A percentile compares a stretch with the other conserved stretches of the same genome.
Evolutionary conservation across 768 basidiomycete species (phyloP).

Genomic region (Lentinus tigrinus): DNA sequence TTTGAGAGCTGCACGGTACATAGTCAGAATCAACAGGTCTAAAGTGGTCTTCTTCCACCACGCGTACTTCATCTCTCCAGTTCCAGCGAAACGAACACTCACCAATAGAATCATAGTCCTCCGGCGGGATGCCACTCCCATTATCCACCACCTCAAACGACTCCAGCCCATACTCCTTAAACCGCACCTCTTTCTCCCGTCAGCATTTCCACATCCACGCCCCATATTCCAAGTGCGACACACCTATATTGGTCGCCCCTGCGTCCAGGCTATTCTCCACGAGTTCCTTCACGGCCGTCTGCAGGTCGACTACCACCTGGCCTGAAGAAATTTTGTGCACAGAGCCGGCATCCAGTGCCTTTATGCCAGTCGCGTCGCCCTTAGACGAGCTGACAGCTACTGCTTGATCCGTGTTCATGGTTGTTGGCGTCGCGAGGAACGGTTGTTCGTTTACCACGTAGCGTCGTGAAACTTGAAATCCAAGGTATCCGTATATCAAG

Average conservation of each 20-base stretch:
- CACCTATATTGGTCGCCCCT: slow-evolving; percentile 83
- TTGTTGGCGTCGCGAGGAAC: too few species aligned
- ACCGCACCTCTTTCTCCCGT: slow-evolving; percentile 68
- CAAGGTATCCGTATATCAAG: too few species aligned
- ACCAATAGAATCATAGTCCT: slow-evolving; percentile 82
- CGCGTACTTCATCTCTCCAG: background rate
- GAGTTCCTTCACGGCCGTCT: slow-evolving; percentile 93
- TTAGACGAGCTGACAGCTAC: too few species aligned
- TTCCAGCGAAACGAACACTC: slow-evolving; percentile 24
- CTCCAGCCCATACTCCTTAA: slow-evolving; percentile 84
- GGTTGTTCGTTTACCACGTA: too few species aligned
- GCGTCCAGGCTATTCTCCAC: slow-evolving; percentile 97
- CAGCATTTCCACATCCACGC: background rate
- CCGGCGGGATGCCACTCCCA: slow-evolving; percentile 78
- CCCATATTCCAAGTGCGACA: slow-evolving; percentile 18
- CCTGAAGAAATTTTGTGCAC: slow-evolving; percentile 91
- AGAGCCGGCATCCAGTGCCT: slow-evolving; percentile 71
- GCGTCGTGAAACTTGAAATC: too few species aligned
- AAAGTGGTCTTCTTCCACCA: background rate
- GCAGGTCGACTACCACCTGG: slow-evolving; percentile 92
- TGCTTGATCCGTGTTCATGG: too few species aligned
- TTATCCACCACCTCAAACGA: slow-evolving; percentile 90
- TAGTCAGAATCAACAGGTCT: background rate
- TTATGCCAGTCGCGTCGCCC: slow-evolving; percentile 29
- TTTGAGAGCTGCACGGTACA: slow-evolving; percentile 66